Evolutionary conservation across 2,329 filamentous ascomycete species (phyloP).

Genomic region (Aspergillus floridensis): DNA sequence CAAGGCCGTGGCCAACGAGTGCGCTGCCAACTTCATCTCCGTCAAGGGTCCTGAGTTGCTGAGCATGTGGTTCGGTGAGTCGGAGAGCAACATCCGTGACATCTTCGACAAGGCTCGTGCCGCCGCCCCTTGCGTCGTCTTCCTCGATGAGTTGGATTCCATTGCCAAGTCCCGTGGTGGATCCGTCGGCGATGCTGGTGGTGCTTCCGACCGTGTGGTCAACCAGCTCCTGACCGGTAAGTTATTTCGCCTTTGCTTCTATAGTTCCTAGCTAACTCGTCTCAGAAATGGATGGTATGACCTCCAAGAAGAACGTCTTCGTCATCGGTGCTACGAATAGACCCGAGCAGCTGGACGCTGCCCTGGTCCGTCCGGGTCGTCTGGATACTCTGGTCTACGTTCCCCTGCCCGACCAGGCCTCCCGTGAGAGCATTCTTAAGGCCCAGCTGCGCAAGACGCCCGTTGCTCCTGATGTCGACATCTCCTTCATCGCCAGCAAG

Average conservation of each 20-base stretch:
- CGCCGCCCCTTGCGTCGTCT: constrained; percentile 95
- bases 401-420: constrained; percentile 86
- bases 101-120: constrained; percentile 99
- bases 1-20: constrained; percentile 99
- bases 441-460: constrained; percentile 98
- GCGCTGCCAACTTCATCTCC: constrained; percentile 98
- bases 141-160: constrained; percentile 97
- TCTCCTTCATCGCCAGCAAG: constrained; percentile 90
- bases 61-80: constrained; percentile 99
- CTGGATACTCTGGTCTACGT: constrained; percentile 98
- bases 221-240: constrained; percentile 97
- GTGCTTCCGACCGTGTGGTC: constrained; percentile 98
- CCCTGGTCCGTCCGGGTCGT: constrained; percentile 96
- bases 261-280: constrained; percentile 41
- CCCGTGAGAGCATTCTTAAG: constrained; percentile 84
- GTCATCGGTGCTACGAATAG: constrained; percentile 98
- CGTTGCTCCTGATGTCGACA: constrained; percentile 79
- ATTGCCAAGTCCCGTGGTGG: constrained; percentile 99
- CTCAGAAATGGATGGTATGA: constrained; percentile 98
- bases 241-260: constrained; percentile 32
- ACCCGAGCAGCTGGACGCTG: constrained; percentile 97
- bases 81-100: constrained; percentile 98
- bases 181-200: constrained; percentile 90
- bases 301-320: constrained; percentile 99
- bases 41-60: constrained; percentile 97